A percentile compares a stretch with the other conserved stretches of the same genome.
These are phyloP conservation scores for Niebla homalea DNA, from an alignment of 495 filamentous ascomycete genomes.

Conservation along the genomic window DNA sequence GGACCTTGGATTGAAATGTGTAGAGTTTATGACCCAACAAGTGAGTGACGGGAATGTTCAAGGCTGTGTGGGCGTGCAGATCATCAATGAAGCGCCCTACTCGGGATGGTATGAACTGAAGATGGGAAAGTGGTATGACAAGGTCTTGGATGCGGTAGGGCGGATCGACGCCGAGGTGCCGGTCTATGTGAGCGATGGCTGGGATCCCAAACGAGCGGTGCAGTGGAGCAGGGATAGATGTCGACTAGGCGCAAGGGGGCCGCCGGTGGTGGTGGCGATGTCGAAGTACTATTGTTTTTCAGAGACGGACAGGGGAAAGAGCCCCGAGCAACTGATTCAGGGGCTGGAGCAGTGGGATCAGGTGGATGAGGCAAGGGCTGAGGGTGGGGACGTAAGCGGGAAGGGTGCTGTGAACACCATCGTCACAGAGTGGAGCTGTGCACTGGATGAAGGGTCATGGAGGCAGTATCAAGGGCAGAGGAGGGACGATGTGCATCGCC, in stretches of 20 bases:
- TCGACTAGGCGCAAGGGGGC: slow-evolving; percentile 4
- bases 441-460: slow-evolving; percentile 34
- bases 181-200: slow-evolving; percentile 41
- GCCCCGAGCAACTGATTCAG: slow-evolving; percentile 34
- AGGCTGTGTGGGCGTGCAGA: slow-evolving; percentile 36
- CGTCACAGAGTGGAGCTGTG: slow-evolving; percentile 43
- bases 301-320: slow-evolving; percentile 28
- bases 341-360: slow-evolving; percentile 26
- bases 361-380: slow-evolving; percentile 17
- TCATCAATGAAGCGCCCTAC: slow-evolving; percentile 37
- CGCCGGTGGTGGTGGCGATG: slow-evolving; percentile 40
- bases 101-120: slow-evolving; percentile 24
- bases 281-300: slow-evolving; percentile 42
- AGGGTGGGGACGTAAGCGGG: slow-evolving; percentile 25
- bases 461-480: slow-evolving; percentile 17
- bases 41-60: slow-evolving; percentile 21
- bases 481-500: slow-evolving; percentile 21
- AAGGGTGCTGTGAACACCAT: slow-evolving; percentile 33
- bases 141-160: slow-evolving; percentile 28
- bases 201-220: slow-evolving; percentile 30
- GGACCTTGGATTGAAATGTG: slow-evolving; percentile 13
- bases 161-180: slow-evolving; percentile 34
- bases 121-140: slow-evolving; percentile 42
- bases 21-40: slow-evolving; percentile 32
- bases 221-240: slow-evolving; percentile 19